Conservation (phyloP, 495 filamentous ascomycete genomes). For the Xylona heveae region DNA sequence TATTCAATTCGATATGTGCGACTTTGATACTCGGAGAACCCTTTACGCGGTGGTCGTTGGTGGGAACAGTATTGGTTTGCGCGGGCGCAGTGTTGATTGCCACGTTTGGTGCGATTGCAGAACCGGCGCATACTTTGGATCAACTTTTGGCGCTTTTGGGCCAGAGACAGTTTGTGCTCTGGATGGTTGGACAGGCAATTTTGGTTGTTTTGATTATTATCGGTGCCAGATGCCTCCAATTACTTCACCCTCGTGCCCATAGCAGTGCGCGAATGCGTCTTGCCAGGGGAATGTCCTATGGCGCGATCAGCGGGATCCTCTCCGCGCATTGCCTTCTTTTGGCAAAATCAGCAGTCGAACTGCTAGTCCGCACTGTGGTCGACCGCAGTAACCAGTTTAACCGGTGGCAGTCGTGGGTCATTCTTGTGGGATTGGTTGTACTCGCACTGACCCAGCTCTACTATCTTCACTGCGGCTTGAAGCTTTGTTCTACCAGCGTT, state of each 20-base stretch:
- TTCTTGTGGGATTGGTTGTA: conserved; percentile 58
- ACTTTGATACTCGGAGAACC: conserved; percentile 83
- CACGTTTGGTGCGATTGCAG: conserved; percentile 84
- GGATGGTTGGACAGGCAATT: conserved; percentile 65
- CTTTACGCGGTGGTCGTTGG: conserved; percentile 77
- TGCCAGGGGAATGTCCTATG: conserved; percentile 72
- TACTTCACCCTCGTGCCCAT: conserved; percentile 26
- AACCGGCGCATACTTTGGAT: conserved; percentile 71
- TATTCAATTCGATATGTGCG: conserved; percentile 96
- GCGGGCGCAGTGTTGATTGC: conserved; percentile 75
- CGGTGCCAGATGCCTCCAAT: conserved; percentile 32
- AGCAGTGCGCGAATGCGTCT: conserved; percentile 47
- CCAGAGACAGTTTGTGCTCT: conserved; percentile 58
- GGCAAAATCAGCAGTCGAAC: conserved; percentile 90
- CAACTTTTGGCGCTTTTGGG: conserved; percentile 63
- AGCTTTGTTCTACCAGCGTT: conserved; percentile 84
- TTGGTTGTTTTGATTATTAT: conserved; percentile 47
- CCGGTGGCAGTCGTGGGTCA: conserved; percentile 91
- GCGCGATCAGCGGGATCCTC: conserved; percentile 51
- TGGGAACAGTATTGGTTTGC: conserved; percentile 76
- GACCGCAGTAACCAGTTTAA: conserved; percentile 88
- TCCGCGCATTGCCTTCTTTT: conserved; percentile 86
- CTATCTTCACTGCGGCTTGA: conserved; percentile 82
- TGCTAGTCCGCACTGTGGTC: conserved; percentile 80
- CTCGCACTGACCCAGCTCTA: conserved; percentile 85